Conservation (phyloP, 495 filamentous ascomycete species). For the Hypoxylon lenormandii region DNA sequence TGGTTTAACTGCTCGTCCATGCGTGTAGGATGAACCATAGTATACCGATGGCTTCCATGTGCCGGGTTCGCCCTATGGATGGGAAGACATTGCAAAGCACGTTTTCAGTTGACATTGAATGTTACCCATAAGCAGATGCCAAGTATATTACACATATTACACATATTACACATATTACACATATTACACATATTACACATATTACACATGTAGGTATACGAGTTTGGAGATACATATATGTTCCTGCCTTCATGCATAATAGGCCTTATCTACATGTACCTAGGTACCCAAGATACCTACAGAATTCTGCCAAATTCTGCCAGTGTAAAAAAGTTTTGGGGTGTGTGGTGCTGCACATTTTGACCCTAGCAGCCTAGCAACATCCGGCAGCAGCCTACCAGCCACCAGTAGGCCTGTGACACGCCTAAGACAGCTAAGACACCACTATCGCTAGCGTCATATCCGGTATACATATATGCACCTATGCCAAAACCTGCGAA, state of each 20-base stretch:
- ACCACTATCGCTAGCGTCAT: no score
- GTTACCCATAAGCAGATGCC: conserved; percentile 26
- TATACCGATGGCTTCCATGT: conserved; percentile 18
- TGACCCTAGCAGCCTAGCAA: conserved; percentile 19
- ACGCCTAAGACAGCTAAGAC: conserved; percentile 6
- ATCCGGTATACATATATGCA: no score
- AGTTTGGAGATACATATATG: no score
- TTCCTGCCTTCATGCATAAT: no score
- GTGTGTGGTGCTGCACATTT: conserved; percentile 6
- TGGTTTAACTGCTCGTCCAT: background rate
- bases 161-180: no score
- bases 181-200: no score
- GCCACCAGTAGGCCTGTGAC: conserved; percentile 12
- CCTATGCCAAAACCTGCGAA: no score
- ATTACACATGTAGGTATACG: no score
- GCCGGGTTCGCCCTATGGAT: conserved; percentile 42
- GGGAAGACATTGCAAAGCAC: conserved; percentile 40
- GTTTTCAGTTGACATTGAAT: conserved; percentile 48
- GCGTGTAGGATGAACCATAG: conserved; percentile 6
- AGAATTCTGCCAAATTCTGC: background rate
- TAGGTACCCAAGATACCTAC: no score
- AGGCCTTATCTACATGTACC: no score
- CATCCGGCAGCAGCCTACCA: background rate
- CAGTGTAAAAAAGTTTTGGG: conserved; percentile 19
- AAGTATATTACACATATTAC: no score